A percentile compares a stretch with the other conserved stretches of the same genome.
Conservation (phyloP, 164 flowering plant species). For the Tinospora cordifolia region DNA sequence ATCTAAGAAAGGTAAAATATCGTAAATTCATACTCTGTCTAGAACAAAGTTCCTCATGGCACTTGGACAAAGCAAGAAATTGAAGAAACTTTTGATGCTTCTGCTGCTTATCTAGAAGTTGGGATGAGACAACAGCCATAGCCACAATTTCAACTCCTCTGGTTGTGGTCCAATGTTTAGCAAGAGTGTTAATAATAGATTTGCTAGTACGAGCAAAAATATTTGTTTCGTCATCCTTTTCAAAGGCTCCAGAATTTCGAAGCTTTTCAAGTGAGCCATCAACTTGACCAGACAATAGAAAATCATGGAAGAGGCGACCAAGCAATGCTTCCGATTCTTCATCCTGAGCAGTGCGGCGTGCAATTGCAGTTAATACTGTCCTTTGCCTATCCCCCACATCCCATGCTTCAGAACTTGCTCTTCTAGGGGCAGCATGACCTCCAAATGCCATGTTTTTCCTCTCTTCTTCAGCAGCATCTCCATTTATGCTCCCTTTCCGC, state of each 20-base stretch:
- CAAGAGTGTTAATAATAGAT: conserved; percentile 81
- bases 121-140: conserved; percentile 59
- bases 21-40: conserved; percentile 61
- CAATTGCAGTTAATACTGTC: conserved; percentile 34
- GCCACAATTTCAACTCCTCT: conserved; percentile 87
- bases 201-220: conserved; percentile 75
- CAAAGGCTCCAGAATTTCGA: conserved; percentile 63
- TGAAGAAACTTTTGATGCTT: conserved; percentile 82
- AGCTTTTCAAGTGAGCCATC: conserved; percentile 65
- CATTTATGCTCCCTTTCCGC: conserved; percentile 86
- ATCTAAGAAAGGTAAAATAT: background rate
- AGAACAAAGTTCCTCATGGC: conserved; percentile 83
- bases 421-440: conserved; percentile 55
- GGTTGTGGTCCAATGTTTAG: conserved; percentile 98
- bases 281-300: conserved; percentile 63
- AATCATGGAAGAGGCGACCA: conserved; percentile 69
- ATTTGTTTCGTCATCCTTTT: conserved; percentile 79
- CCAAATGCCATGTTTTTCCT: conserved; percentile 45
- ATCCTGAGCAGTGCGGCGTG: conserved; percentile 60
- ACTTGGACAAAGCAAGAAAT: conserved; percentile 88
- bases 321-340: conserved; percentile 89
- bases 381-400: conserved; percentile 55
- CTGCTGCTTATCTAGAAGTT: conserved; percentile 83
- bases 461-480: conserved; percentile 58
- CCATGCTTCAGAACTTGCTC: conserved; percentile 71